Base-by-base conservation (phyloP, 805 yeast species). In the Zygoascus bituminiphila region DNA sequence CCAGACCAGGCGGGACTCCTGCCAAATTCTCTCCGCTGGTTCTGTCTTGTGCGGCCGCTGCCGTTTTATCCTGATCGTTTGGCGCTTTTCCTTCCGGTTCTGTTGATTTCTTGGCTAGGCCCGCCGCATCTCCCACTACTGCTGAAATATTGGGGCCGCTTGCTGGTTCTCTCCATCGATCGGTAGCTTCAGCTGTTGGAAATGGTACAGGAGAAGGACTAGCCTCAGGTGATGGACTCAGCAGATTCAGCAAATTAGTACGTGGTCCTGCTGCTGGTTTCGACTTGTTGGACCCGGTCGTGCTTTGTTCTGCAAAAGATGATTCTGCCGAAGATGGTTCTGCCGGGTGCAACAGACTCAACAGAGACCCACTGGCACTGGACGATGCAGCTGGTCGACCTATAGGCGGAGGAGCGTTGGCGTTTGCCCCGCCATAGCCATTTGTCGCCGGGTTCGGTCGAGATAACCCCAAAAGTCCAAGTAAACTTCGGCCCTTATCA, bases 281-380 rank as follows among this genome's bases (percentile, higher is more conserved):
- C 33, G 10, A 12, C 7, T 29, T 29, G 10, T 29, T 29, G 9
- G n/a, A 12, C n/a, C n/a, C n/a, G n/a, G 33, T 29, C 15, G 33
- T 12, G n/a, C 33, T 29, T 12, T 4, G 10, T 29, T 3, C n/a
- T 12, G 33, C n/a, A 29, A 15, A 12, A 5, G 33, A 12, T 12
- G 8, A 25, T 8, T 7, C 10, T 8, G 29, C 3, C 17, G 43
- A 17, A 21, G 43, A 10, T 10, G 14, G 10, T 19, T 15, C 29
- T 22, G 21, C 26, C 7, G 47, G 47, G 12, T 23, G 10, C 23
- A 44, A 29, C 42, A 44, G 35, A 44, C 35, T 37, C 42, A 44
- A 22, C 23, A 31, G 23, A 42, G 29, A 19, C 4, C 36, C 36
- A 25, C 21, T 25, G 15, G 29, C 26, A 12, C 29, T 23, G 14